Evolutionary conservation across 805 yeast species (phyloP).

Genomic region (Candida ipomoeae): DNA sequence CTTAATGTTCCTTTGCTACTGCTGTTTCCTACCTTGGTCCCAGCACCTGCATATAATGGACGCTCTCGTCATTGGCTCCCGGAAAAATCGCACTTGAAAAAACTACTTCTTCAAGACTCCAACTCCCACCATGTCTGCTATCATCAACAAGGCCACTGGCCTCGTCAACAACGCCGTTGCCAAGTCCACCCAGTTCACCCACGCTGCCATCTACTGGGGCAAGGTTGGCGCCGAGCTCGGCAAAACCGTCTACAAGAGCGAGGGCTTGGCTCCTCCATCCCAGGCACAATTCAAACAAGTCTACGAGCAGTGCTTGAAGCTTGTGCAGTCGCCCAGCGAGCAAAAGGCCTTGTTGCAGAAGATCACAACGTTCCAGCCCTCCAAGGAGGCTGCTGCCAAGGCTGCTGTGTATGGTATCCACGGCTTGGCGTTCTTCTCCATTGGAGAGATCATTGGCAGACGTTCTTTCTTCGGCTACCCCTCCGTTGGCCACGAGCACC

Average conservation of each 20-base stretch:
- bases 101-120: background rate
- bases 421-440: slow-evolving; percentile 82
- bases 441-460: slow-evolving; percentile 96
- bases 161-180: slow-evolving; percentile 32
- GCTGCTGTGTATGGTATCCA: slow-evolving; percentile 78
- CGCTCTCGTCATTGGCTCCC: slow-evolving; percentile 6
- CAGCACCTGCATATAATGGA: slow-evolving; percentile 5
- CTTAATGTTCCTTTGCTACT: too few relatives aligned
- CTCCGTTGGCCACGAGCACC: slow-evolving; percentile 44
- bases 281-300: slow-evolving; percentile 70
- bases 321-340: slow-evolving; percentile 38
- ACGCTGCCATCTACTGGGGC: slow-evolving; percentile 75
- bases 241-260: slow-evolving; percentile 82
- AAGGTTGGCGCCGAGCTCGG: slow-evolving; percentile 62
- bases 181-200: slow-evolving; percentile 38
- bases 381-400: slow-evolving; percentile 56
- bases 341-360: slow-evolving; percentile 56
- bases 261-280: slow-evolving; percentile 90
- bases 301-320: slow-evolving; percentile 46
- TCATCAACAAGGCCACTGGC: slow-evolving; percentile 38
- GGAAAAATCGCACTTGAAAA: slow-evolving; percentile 6
- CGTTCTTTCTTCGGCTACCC: slow-evolving; percentile 90
- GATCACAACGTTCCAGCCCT: slow-evolving; percentile 42
- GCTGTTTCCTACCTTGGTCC: too few relatives aligned
- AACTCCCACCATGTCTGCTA: slow-evolving; percentile 36